Base-by-base conservation (phyloP, 2,329 filamentous ascomycete genomes). In the Nemania sp. region DNA sequence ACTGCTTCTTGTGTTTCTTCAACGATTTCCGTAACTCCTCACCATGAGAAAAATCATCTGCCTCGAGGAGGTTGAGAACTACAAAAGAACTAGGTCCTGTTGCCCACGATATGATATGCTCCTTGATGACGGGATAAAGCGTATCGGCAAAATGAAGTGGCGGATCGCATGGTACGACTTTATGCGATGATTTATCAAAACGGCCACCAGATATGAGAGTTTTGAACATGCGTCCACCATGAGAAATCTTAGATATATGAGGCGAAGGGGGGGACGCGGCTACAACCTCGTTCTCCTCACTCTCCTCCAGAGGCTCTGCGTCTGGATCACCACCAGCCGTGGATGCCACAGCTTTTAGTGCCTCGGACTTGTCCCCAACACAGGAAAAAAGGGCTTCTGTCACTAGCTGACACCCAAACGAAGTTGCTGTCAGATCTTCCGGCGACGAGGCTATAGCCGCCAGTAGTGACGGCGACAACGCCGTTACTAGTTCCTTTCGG, bases 331-430 rank as follows among this genome's bases (percentile, higher is more conserved):
- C 82, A 22, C 77, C 78, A 7, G 87, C 83, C 3, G 81, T 80
- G 44, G 81, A 76, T n/a, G 87, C 84, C 51, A 89, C 72, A 11
- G 91, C 89, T 44, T 83, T 71, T 40, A 96, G 77, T 2, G 91
- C 91, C 24, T 80, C 76, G n/a, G 77, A 75, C 75, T 93, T 93
- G 69, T 95, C 88, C 22, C 88, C 90, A 19, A 83, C 79, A 15
- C 86, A 84, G 20, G 84, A 86, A 41, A 97, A 83, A 1, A 99
- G 79, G 14, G 91, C 86, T 66, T 97, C 91, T 0, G 86, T 80
- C 46, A 97, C 81, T 67, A 96, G 87, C 64, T 96, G 92, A 71
- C 89, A 91, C 11, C 93, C 94, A 63, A 94, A 94, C 15, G 86
- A 86, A 8, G 88, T 89, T 20, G 84, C 76, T 2, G 89, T 81